Evolutionary conservation across 768 basidiomycete species (phyloP).

Genomic region (Xerocomellus intermedius): DNA sequence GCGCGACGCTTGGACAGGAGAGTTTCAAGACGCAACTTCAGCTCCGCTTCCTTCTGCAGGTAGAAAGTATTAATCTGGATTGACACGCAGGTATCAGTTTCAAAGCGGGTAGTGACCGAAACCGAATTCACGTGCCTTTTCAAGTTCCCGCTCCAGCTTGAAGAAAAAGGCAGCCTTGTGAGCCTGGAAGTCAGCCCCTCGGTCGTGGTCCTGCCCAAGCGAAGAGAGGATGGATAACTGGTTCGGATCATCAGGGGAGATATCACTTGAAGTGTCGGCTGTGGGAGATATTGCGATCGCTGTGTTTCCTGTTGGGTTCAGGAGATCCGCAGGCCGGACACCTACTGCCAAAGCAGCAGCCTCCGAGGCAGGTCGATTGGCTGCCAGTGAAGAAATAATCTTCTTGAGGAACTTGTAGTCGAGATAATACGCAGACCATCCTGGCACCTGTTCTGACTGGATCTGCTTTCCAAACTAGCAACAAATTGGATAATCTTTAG

Average conservation of each 20-base stretch:
- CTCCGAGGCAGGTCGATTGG: constrained; percentile 87
- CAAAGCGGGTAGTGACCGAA: constrained; percentile 4
- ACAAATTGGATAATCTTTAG: background rate
- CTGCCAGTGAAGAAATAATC: constrained; percentile 93
- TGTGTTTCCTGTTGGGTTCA: constrained; percentile 34
- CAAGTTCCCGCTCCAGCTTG: constrained; percentile 94
- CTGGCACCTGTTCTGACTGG: constrained; percentile 92
- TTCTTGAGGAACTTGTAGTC: constrained; percentile 99
- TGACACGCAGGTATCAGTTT: constrained; percentile 5
- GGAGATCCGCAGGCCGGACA: constrained; percentile 63
- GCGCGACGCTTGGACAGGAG: constrained; percentile 91
- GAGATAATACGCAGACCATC: constrained; percentile 94
- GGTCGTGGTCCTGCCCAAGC: constrained; percentile 63
- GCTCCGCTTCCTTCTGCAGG: constrained; percentile 93
- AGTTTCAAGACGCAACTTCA: constrained; percentile 88
- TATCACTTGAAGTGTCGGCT: constrained; percentile 11
- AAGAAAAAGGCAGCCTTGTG: constrained; percentile 99
- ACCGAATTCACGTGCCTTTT: constrained; percentile 64
- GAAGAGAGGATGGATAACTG: constrained; percentile 60
- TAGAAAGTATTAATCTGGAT: constrained; percentile 95
- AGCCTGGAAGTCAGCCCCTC: constrained; percentile 85
- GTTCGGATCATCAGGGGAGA: constrained; percentile 39
- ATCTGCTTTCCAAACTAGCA: constrained; percentile 96
- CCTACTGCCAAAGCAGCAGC: constrained; percentile 84
- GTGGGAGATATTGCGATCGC: constrained; percentile 29